These are phyloP conservation scores for Alternaria longipes DNA, from an alignment of 2,329 filamentous ascomycete genomes.

Conservation along the genomic window DNA sequence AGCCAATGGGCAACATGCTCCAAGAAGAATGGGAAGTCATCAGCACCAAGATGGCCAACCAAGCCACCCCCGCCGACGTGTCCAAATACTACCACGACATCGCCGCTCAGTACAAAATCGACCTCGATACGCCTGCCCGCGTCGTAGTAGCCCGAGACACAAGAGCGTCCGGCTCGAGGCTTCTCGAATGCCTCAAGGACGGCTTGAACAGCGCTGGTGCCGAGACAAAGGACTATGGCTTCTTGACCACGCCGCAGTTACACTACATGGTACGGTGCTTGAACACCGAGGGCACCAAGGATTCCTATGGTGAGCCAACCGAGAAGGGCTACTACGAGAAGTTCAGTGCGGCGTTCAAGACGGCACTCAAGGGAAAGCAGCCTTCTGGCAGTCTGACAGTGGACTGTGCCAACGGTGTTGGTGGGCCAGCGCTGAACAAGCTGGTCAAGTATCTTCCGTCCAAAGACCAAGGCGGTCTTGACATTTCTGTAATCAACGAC, in stretches of 20 bases:
- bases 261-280: slow-evolving; percentile 95
- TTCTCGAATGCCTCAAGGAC: slow-evolving; percentile 80
- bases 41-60: slow-evolving; percentile 90
- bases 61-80: slow-evolving; percentile 76
- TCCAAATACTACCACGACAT: slow-evolving; percentile 79
- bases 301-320: slow-evolving; percentile 87
- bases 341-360: slow-evolving; percentile 82
- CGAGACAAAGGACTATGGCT: slow-evolving; percentile 84
- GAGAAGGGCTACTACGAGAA: slow-evolving; percentile 97
- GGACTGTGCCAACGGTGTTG: slow-evolving; percentile 96
- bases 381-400: slow-evolving; percentile 79
- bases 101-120: slow-evolving; percentile 66
- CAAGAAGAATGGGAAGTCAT: slow-evolving; percentile 87
- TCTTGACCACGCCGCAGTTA: slow-evolving; percentile 95
- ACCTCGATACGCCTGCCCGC: slow-evolving; percentile 71
- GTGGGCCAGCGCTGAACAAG: slow-evolving; percentile 87
- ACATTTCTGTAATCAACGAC: slow-evolving; percentile 91
- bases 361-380: slow-evolving; percentile 77
- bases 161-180: slow-evolving; percentile 85
- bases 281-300: slow-evolving; percentile 88
- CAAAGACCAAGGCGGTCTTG: slow-evolving; percentile 68
- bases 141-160: slow-evolving; percentile 94
- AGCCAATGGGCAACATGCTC: slow-evolving; percentile 97
- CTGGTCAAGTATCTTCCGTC: slow-evolving; percentile 83
- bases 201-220: slow-evolving; percentile 79